Conservation (phyloP, 2,329 filamentous ascomycete genomes). For the Fusarium haematococcum region DNA sequence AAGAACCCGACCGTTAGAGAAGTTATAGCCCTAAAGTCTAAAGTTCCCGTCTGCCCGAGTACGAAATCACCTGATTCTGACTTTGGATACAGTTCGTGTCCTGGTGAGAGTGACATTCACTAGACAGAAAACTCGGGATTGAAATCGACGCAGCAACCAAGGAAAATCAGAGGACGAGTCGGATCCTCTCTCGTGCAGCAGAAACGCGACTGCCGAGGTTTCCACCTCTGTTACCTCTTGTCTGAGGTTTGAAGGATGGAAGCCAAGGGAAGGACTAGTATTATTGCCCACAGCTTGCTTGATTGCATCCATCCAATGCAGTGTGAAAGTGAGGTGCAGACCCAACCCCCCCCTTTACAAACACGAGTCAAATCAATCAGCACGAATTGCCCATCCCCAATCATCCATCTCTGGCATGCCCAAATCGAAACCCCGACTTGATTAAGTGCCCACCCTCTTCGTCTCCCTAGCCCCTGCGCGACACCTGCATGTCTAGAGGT, state of each 20-base stretch:
- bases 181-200: not conserved
- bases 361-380: not conserved
- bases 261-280: not conserved
- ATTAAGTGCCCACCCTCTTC: not conserved
- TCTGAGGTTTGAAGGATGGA: not conserved
- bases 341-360: not conserved
- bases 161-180: not conserved
- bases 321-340: not conserved
- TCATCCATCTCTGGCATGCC: slow-evolving; percentile 2
- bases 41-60: not conserved
- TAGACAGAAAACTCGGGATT: not conserved
- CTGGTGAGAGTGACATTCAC: not conserved
- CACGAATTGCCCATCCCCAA: not conserved
- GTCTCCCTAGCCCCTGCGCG: not conserved
- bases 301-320: not conserved
- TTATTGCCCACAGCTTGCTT: not conserved
- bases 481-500: not conserved
- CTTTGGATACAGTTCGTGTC: not conserved
- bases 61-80: slow-evolving; percentile 3
- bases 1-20: not conserved
- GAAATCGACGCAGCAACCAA: not conserved
- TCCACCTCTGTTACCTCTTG: not conserved
- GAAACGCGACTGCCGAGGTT: slow-evolving; percentile 2
- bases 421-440: slow-evolving; percentile 3
- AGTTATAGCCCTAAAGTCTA: not conserved